Percentiles rank a stretch among this genome's conserved stretches.
These are phyloP conservation scores for Schizosaccharomyces cryophilus DNA, from an alignment of 805 yeast species.

Conservation along the genomic window DNA sequence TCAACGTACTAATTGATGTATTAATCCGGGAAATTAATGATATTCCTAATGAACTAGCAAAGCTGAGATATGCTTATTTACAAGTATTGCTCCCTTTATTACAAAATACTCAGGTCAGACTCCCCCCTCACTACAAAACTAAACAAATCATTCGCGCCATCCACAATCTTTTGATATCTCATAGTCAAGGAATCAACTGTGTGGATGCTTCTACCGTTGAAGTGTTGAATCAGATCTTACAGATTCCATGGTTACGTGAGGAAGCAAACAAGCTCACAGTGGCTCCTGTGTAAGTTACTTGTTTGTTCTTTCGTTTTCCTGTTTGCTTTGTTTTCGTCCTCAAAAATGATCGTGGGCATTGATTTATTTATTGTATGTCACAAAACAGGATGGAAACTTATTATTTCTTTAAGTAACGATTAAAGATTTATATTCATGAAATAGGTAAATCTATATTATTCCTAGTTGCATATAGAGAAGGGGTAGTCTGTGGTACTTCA, in stretches of 20 bases:
- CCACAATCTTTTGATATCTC: background rate
- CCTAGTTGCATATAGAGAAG: no score
- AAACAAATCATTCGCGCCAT: background rate
- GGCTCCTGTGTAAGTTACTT: no score
- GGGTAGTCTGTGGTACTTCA: no score
- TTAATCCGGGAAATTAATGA: slow-evolving; percentile 56
- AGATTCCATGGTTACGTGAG: background rate
- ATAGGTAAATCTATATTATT: no score
- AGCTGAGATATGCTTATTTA: slow-evolving; percentile 42
- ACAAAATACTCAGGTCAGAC: slow-evolving; percentile 33
- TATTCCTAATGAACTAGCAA: slow-evolving; percentile 30
- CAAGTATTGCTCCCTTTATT: slow-evolving; percentile 53
- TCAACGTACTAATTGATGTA: slow-evolving; percentile 63
- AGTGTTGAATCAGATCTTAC: background rate
- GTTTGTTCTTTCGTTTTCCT: background rate
- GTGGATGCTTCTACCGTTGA: background rate
- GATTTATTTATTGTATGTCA: no score
- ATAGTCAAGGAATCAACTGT: background rate
- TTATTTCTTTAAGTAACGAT: no score
- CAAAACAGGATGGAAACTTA: no score
- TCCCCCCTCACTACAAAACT: slow-evolving; percentile 21
- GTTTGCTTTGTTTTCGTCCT: background rate
- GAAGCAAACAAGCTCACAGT: background rate
- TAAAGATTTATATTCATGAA: no score
- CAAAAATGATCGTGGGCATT: background rate